Conservation (phyloP, 1,284 basidiomycete species). For the Psilocybe mexicana region DNA sequence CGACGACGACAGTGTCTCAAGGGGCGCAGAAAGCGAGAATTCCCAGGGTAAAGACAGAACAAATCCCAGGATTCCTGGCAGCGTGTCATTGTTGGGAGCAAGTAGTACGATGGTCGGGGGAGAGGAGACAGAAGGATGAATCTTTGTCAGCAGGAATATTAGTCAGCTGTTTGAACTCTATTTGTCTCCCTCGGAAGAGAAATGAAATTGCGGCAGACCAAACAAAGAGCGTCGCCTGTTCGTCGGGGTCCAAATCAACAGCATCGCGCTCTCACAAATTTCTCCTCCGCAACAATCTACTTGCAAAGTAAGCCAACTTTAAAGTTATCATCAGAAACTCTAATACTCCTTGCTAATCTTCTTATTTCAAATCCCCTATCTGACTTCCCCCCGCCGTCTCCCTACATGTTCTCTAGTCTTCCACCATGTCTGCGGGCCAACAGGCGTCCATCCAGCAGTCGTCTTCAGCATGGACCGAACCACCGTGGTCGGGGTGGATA, state of each 20-base stretch:
- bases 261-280: constrained; percentile 36
- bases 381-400: constrained; percentile 16
- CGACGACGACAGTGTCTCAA: background rate
- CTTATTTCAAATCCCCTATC: constrained; percentile 20
- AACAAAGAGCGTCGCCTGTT: constrained; percentile 28
- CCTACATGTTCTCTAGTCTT: constrained; percentile 9
- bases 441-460: constrained; percentile 36
- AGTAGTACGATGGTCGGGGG: background rate
- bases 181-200: background rate
- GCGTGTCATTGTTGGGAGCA: background rate
- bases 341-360: constrained; percentile 43
- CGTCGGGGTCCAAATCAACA: constrained; percentile 43
- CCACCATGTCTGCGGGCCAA: constrained; percentile 38
- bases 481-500: constrained; percentile 91
- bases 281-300: constrained; percentile 52
- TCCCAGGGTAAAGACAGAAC: background rate
- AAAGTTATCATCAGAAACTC: constrained; percentile 52
- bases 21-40: background rate
- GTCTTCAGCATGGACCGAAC: constrained; percentile 66
- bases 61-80: background rate
- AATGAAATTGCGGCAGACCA: constrained; percentile 27
- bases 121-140: background rate
- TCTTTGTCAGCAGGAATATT: background rate
- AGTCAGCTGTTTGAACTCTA: background rate
- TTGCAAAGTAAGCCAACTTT: constrained; percentile 63